A percentile compares a stretch with the other conserved stretches of the same genome.
These are phyloP conservation scores for Fusarium poae DNA, from an alignment of 2,329 filamentous ascomycete genomes.

Conservation along the genomic window DNA sequence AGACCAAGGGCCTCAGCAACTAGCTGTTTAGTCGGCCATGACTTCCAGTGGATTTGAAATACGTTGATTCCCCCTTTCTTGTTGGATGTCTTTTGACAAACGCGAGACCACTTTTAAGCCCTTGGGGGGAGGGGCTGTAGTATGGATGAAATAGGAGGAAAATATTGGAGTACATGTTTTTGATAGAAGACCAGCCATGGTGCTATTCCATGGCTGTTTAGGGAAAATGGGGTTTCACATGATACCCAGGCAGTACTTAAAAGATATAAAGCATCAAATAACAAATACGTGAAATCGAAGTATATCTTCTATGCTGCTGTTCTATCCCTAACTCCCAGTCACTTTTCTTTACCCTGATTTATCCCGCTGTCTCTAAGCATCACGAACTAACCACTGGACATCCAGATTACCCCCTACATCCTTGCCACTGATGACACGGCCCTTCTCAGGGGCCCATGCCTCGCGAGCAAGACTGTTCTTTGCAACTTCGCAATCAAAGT, in stretches of 20 bases:
- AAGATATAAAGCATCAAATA: constrained; percentile 38
- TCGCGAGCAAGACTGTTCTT: constrained; percentile 76
- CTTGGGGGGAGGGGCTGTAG: constrained; percentile 33
- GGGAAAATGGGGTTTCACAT: constrained; percentile 34
- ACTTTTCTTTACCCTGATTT: constrained; percentile 25
- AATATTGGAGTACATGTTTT: constrained; percentile 16
- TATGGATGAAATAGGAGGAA: constrained; percentile 13
- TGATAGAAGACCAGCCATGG: constrained; percentile 29
- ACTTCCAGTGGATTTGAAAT: constrained; percentile 25
- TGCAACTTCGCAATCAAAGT: constrained; percentile 87
- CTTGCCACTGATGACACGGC: constrained; percentile 49
- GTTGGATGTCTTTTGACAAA: constrained; percentile 34
- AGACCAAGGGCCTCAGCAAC: constrained; percentile 67
- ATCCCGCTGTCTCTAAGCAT: constrained; percentile 29
- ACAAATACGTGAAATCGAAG: constrained; percentile 25
- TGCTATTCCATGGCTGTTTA: constrained; percentile 26
- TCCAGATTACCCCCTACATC: constrained; percentile 53
- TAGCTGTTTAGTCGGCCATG: constrained; percentile 61
- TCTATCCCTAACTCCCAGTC: constrained; percentile 44
- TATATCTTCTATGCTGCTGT: constrained; percentile 39
- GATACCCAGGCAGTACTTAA: constrained; percentile 44
- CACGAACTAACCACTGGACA: constrained; percentile 57
- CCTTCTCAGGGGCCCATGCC: constrained; percentile 66
- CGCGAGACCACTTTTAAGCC: constrained; percentile 28
- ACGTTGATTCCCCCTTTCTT: constrained; percentile 47